Percentiles rank a stretch among this genome's conserved stretches.
These are phyloP conservation scores for Physcomitrellopsis africana DNA, from an alignment of 225 moss, liverwort and hornwort genomes.

Conservation along the genomic window DNA sequence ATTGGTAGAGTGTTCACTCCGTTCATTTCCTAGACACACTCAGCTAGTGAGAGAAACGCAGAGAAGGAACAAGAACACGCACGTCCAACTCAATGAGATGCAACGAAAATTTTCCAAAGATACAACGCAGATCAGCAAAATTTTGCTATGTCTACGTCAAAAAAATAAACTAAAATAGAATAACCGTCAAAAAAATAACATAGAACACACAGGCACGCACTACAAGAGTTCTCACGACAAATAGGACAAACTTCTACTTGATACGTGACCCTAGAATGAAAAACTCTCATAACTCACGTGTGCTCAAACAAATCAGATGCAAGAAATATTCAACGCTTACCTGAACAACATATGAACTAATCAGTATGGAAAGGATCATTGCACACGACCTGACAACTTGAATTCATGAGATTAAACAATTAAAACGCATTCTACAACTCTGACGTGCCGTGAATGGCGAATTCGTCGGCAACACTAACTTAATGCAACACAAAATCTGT, in stretches of 20 bases:
- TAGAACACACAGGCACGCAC: not conserved
- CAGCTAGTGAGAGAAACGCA: not conserved
- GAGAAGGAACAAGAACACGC: not conserved
- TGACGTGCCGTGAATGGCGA: not conserved
- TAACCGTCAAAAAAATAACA: too few relatives aligned
- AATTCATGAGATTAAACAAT: not conserved
- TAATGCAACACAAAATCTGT: not conserved
- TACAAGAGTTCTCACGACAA: not conserved
- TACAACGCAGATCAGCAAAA: not conserved
- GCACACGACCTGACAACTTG: not conserved
- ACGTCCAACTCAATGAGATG: not conserved
- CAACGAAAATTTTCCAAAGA: not conserved
- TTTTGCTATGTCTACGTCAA: not conserved
- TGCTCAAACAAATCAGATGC: conserved; percentile 6
- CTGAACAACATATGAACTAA: not conserved
- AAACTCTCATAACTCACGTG: not conserved
- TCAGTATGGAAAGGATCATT: not conserved
- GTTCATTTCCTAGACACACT: not conserved
- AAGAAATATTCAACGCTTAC: not conserved
- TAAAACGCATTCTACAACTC: not conserved
- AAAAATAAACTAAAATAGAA: not conserved
- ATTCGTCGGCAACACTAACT: not conserved
- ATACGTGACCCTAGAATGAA: not conserved
- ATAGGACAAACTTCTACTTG: not conserved
- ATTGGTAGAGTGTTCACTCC: not conserved